Conservation (phyloP, 805 yeast species). For the Brettanomyces nanus region DNA sequence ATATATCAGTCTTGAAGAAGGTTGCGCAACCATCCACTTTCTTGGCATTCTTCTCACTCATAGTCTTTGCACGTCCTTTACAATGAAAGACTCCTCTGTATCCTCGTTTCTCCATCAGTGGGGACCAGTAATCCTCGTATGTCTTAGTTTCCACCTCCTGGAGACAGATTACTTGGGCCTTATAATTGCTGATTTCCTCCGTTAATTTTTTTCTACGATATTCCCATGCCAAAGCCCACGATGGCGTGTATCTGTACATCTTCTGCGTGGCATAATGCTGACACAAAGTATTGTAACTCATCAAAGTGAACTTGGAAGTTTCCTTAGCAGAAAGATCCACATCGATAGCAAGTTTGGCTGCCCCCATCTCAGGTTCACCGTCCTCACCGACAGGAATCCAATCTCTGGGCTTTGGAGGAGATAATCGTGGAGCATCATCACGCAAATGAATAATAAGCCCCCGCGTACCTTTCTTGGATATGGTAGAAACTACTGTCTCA, state of each 20-base stretch:
- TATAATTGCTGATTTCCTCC: constrained; percentile 57
- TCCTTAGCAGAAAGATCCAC: constrained; percentile 23
- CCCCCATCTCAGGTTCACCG: constrained; percentile 44
- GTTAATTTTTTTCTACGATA: constrained; percentile 72
- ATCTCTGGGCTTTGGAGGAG: constrained; percentile 65
- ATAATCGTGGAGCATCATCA: constrained; percentile 66
- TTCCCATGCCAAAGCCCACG: constrained; percentile 96
- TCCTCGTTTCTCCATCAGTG: constrained; percentile 61
- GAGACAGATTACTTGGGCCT: constrained; percentile 77
- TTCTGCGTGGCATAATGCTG: constrained; percentile 92
- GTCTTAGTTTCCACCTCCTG: constrained; percentile 93
- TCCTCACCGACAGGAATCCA: constrained; percentile 78
- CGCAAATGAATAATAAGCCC: constrained; percentile 74
- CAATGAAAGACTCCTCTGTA: constrained; percentile 78
- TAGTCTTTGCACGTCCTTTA: constrained; percentile 88
- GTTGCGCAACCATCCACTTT: constrained; percentile 99
- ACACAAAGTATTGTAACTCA: constrained; percentile 88
- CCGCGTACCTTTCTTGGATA: constrained; percentile 78
- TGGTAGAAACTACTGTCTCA: constrained; percentile 49
- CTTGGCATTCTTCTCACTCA: constrained; percentile 70
- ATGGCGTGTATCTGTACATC: constrained; percentile 89
- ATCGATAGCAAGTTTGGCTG: constrained; percentile 16
- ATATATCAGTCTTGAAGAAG: constrained; percentile 64
- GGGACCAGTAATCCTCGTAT: constrained; percentile 80
- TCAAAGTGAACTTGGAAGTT: constrained; percentile 53